These are phyloP conservation scores for Camellia lanceoleosa DNA, from an alignment of 148 eudicot genomes.

Conservation along the genomic window DNA sequence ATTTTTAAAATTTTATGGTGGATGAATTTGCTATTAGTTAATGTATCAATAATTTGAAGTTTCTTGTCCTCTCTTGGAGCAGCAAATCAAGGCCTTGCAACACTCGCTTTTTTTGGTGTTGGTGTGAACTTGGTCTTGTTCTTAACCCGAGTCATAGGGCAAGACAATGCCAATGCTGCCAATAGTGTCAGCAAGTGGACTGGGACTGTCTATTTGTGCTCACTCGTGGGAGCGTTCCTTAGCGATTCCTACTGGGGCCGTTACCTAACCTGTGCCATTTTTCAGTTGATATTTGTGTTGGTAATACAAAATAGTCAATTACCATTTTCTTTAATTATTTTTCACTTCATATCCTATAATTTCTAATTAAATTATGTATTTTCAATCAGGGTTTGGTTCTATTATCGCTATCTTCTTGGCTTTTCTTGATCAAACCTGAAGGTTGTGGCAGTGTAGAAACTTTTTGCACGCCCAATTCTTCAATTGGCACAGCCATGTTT, in stretches of 20 bases:
- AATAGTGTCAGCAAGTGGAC: conserved; percentile 92
- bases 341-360: neutral
- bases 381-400: conserved; percentile 54
- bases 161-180: conserved; percentile 82
- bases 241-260: conserved; percentile 99
- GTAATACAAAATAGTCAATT: conserved; percentile 26
- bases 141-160: conserved; percentile 71
- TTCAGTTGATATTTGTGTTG: conserved; percentile 60
- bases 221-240: conserved; percentile 82
- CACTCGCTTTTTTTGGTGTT: conserved; percentile 87
- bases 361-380: neutral
- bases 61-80: conserved; percentile 10
- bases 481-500: conserved; percentile 37
- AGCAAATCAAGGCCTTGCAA: conserved; percentile 89
- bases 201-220: conserved; percentile 87
- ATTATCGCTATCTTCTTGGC: conserved; percentile 64
- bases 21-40: neutral
- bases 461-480: conserved; percentile 41
- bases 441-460: conserved; percentile 67
- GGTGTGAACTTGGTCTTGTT: conserved; percentile 89
- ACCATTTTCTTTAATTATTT: neutral
- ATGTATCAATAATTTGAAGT: neutral
- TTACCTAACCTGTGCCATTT: conserved; percentile 73
- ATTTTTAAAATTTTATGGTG: too few species aligned
- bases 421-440: conserved; percentile 56